Evolutionary conservation across 805 yeast species (phyloP).

Genomic region (Saccharomycopsis capsularis): DNA sequence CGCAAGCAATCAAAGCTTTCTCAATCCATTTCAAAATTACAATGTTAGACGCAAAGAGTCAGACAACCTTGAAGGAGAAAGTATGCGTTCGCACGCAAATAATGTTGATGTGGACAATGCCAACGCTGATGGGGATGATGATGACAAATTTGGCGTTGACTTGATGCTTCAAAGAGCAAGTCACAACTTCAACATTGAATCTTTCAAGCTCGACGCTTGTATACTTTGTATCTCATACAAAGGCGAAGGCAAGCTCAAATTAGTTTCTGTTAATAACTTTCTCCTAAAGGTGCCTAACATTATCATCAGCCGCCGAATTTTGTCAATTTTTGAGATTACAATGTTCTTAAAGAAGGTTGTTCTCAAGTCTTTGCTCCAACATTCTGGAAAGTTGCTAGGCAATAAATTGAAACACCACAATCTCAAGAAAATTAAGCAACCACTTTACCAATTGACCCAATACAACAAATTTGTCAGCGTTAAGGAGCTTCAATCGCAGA

Average conservation of each 20-base stretch:
- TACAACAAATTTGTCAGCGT: conserved; percentile 30
- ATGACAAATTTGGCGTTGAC: conserved; percentile 34
- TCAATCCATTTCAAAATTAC: background rate
- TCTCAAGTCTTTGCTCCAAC: conserved; percentile 50
- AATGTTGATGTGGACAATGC: background rate
- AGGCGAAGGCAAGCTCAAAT: conserved; percentile 61
- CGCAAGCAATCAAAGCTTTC: background rate
- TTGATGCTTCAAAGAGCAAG: conserved; percentile 74
- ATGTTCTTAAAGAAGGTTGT: conserved; percentile 54
- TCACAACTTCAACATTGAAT: conserved; percentile 59
- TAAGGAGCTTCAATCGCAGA: conserved; percentile 11
- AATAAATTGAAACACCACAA: conserved; percentile 51
- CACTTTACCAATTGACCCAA: conserved; percentile 29
- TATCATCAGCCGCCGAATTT: conserved; percentile 51
- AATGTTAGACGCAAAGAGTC: background rate
- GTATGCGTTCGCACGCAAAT: background rate
- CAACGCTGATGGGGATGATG: background rate
- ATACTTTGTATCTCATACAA: conserved; percentile 65
- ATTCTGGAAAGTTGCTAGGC: conserved; percentile 72
- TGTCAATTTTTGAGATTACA: conserved; percentile 67
- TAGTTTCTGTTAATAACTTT: conserved; percentile 74
- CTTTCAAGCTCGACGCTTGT: conserved; percentile 45
- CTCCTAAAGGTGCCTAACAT: conserved; percentile 58
- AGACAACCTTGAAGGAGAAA: background rate
- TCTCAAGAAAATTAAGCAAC: conserved; percentile 22